Evolutionary conservation across 1,139 yeast species (phyloP), one percentile per base, ranked within the genome.

Genomic region (Geotrichum cucujoidarum): DNA sequence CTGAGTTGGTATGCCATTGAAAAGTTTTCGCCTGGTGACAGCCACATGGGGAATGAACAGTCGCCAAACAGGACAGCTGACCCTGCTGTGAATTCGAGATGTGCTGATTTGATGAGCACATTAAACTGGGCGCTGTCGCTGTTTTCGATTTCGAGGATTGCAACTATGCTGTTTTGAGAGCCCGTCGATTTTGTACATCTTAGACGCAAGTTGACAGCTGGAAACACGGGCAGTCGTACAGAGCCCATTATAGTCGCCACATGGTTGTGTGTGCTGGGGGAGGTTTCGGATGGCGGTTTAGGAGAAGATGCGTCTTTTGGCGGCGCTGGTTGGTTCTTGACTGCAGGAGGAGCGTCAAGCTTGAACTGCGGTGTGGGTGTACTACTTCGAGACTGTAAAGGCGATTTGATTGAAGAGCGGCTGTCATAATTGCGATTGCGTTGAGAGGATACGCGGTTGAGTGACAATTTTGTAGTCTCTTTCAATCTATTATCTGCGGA

Each of bases 131-230:
- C 24, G 72, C 60, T 43, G 67, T 75, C 47, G 72, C 78, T 0
- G 0, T 78, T 68, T 50, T 77, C 80, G 20, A 83, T 65, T 48
- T 77, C 83, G 43, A 83, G 64, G 0, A 81, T 76, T 1, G 82
- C 75, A 17, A 80, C 63, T 3, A 80, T 60, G 20, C 73, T 64
- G 49, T 75, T 74, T 53, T 75, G 73, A 45, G 79, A 70, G 4
- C 81, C 81, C 1, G 78, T 80, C 1, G 85, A 72, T 62, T 76
- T 73, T 25, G 80, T 71, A 48, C 81, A 75, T 55, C 81, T 74
- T 36, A 83, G 67, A 51, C 78, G 71, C 55, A 83, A 72, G 36
- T 78, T 77, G 43, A 78, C 64, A 0, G 79, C 70, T 1, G 81
- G 74, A 22, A 70, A 68, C 1, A 77, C 75, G 1, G 77, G 73